A percentile compares a stretch with the other conserved stretches of the same genome.
phyloP scores from a whole-genome alignment of 805 yeast species.

The Schizosaccharomyces octosporus region DNA sequence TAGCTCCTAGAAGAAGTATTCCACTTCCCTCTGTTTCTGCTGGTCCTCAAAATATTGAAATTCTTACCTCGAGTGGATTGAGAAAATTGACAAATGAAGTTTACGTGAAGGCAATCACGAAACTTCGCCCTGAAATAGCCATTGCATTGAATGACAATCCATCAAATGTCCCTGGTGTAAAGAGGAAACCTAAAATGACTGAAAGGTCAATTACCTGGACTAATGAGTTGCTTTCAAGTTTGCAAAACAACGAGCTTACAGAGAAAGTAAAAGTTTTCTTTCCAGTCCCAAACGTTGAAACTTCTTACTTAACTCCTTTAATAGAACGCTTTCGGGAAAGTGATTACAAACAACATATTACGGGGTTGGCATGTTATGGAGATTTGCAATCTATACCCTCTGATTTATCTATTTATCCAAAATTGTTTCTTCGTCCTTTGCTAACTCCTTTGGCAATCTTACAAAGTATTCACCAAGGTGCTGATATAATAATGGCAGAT shows the following conservation, averaged over 20 bases:
- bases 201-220: constrained; percentile 10
- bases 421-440: constrained; percentile 8
- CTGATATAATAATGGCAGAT: constrained; percentile 15
- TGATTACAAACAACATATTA: neutral
- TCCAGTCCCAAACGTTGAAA: neutral
- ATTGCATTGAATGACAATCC: constrained; percentile 3
- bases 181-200: constrained; percentile 16
- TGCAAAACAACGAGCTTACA: neutral
- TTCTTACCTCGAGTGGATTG: constrained; percentile 18
- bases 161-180: constrained; percentile 12
- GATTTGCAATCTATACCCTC: constrained; percentile 3
- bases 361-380: constrained; percentile 6
- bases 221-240: constrained; percentile 10
- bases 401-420: constrained; percentile 5
- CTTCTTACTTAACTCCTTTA: neutral
- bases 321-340: neutral
- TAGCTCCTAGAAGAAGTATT: constrained; percentile 13
- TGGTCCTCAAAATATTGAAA: constrained; percentile 11
- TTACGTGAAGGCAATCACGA: constrained; percentile 8
- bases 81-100: constrained; percentile 10
- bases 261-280: neutral
- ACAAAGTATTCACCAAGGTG: constrained; percentile 12
- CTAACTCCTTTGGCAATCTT: constrained; percentile 15
- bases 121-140: constrained; percentile 11
- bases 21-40: constrained; percentile 15